Conservation (phyloP, 73 alveolate species). For the Paramecium biaurelia region DNA sequence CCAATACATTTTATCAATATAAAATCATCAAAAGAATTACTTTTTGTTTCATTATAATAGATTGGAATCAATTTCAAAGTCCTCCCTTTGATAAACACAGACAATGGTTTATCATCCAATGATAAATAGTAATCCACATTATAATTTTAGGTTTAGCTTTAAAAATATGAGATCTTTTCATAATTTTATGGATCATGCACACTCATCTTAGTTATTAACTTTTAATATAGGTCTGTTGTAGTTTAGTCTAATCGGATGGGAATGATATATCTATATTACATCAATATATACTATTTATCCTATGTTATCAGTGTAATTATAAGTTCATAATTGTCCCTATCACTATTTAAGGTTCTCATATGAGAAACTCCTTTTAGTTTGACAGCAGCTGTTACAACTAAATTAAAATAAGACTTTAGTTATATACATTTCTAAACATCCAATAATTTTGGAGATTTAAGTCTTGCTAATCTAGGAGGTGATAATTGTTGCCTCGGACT, state of each 20-base stretch:
- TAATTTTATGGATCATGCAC: neutral
- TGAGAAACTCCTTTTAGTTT: neutral
- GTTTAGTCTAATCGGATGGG: neutral
- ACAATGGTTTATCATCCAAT: neutral
- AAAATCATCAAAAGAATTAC: constrained; percentile 32
- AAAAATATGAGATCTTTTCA: neutral
- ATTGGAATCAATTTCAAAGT: neutral
- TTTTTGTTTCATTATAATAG: neutral
- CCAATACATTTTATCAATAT: constrained; percentile 37
- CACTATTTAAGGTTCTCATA: constrained; percentile 17
- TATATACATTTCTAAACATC: neutral
- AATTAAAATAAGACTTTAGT: neutral
- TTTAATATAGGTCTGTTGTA: constrained; percentile 1
- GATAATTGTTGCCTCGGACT: neutral
- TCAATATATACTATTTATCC: neutral
- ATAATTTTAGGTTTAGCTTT: neutral
- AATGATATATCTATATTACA: neutral
- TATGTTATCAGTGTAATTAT: neutral
- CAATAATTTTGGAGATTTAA: neutral
- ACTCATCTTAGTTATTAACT: neutral
- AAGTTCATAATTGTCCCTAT: constrained; percentile 26
- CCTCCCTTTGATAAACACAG: neutral
- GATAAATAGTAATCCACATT: constrained; percentile 32
- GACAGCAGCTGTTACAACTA: neutral
- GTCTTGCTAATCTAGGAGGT: neutral